A percentile compares a stretch with the other conserved stretches of the same genome.
Evolutionary conservation across 129 eudicot genomes (phyloP).

Genomic region (Flaveria sonorensis): DNA sequence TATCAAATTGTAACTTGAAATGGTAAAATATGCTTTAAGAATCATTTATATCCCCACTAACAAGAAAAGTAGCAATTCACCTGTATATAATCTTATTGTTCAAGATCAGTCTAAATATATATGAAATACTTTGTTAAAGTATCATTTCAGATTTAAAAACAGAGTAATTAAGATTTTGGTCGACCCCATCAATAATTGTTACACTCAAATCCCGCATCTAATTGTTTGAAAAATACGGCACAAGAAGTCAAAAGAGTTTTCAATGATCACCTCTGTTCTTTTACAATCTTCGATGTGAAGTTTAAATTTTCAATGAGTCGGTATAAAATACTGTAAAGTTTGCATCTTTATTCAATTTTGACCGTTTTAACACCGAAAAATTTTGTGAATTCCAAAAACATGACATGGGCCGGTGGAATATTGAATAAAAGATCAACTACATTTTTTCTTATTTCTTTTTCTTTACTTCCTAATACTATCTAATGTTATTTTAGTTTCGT

Average conservation of each 20-base stretch:
- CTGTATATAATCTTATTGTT: too few relatives aligned
- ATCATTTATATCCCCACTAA: too few relatives aligned
- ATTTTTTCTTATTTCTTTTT: not conserved
- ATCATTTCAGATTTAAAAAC: not conserved
- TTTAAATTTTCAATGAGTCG: too few relatives aligned
- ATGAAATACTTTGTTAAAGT: not conserved
- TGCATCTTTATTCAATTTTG: conserved; percentile 14
- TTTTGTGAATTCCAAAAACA: not conserved
- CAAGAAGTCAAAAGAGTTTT: conserved; percentile 3
- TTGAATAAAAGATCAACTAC: not conserved
- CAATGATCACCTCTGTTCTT: not conserved
- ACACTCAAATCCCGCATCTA: conserved; percentile 15
- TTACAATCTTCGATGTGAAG: conserved; percentile 22
- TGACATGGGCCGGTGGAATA: not conserved
- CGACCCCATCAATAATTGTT: conserved; percentile 10
- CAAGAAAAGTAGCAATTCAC: too few relatives aligned
- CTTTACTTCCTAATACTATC: not conserved
- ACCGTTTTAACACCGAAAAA: not conserved
- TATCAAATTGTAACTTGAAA: not conserved
- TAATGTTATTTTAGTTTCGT: not conserved
- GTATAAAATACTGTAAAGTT: too few relatives aligned
- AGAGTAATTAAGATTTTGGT: not conserved
- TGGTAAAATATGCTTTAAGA: too few relatives aligned
- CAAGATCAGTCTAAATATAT: not conserved
- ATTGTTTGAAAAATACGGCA: not conserved